A percentile compares a stretch with the other conserved stretches of the same genome.
Evolutionary conservation across 2,329 filamentous ascomycete species (phyloP).

Genomic region (Cordyceps militaris): DNA sequence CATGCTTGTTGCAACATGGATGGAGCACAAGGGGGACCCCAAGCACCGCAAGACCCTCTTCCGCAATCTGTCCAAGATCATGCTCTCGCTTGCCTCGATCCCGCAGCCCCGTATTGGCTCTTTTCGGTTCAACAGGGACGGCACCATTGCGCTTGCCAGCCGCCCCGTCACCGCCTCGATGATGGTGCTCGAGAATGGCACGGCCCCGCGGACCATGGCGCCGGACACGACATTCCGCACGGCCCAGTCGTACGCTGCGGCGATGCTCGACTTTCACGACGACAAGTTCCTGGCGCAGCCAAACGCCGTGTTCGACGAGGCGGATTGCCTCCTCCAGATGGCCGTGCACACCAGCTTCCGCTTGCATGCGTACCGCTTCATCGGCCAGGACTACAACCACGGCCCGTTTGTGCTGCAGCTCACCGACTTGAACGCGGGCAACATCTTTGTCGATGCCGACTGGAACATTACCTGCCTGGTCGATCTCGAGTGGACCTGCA

Average conservation of each 20-base stretch:
- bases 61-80: neutral
- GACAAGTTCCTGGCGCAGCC: no score
- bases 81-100: conserved; percentile 8
- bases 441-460: conserved; percentile 29
- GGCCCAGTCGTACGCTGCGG: conserved; percentile 16
- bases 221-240: conserved; percentile 22
- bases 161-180: conserved; percentile 18
- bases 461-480: conserved; percentile 29
- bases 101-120: conserved; percentile 24
- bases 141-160: conserved; percentile 25
- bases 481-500: conserved; percentile 30
- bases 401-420: conserved; percentile 24
- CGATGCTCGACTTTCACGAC: no score
- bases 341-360: conserved; percentile 15
- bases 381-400: conserved; percentile 17
- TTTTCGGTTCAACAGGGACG: conserved; percentile 23
- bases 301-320: no score
- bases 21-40: neutral
- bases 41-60: neutral
- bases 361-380: conserved; percentile 11
- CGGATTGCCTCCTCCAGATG: neutral
- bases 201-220: neutral
- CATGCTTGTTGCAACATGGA: neutral
- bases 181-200: conserved; percentile 12
- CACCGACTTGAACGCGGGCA: conserved; percentile 27